Base-by-base conservation (phyloP, 2,329 filamentous ascomycete genomes). In the Colletotrichum siamense region DNA sequence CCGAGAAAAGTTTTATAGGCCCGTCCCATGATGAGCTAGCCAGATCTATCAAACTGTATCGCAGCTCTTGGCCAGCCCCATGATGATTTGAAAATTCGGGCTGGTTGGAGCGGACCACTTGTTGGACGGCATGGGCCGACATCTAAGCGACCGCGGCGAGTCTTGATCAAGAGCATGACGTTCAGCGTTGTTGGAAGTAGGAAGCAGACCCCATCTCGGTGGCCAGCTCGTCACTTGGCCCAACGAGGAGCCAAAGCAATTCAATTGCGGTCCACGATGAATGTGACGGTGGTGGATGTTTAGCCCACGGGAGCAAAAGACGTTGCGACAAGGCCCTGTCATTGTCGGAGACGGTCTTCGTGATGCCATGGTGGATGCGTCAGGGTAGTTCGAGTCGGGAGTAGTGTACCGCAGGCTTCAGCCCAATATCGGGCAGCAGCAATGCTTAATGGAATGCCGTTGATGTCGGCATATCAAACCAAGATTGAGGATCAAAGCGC, bases 1-100 rank as follows among this genome's bases (percentile, higher is more conserved):
- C 44, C 39, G 26, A 26, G 28, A 39, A 65, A 18, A 49, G 49
- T 39, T 59, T 44, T 68, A 12, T 30, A 67, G 61, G 71, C 66
- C 75, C 65, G 66, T 70, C 59, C 66, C 39, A 66, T 75, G 63
- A 55, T 55, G 36, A 71, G 71, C 75, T 77, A 63, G 62, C 72
- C 52, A 67, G 71, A 76, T 74, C 64, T 55, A 69, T 69, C 74
- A 69, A 59, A 76, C 55, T 70, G 66, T 39, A 75, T 76, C 65
- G 63, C 63, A 73, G 63, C 30, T 55, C 30, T 57, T 39, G 32
- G 71, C 55, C 59, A 57, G 34, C 67, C 28, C 34, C 72, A 62
- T 77, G 59, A 62, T 44, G 64, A 39, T 44, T 22, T n/a, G 66
- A 30, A n/a, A 75, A 65, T 30, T 65, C 39, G 30, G 52, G 52